These are phyloP conservation scores for Blastobotrys parvus DNA, from an alignment of 805 yeast species.

Conservation along the genomic window DNA sequence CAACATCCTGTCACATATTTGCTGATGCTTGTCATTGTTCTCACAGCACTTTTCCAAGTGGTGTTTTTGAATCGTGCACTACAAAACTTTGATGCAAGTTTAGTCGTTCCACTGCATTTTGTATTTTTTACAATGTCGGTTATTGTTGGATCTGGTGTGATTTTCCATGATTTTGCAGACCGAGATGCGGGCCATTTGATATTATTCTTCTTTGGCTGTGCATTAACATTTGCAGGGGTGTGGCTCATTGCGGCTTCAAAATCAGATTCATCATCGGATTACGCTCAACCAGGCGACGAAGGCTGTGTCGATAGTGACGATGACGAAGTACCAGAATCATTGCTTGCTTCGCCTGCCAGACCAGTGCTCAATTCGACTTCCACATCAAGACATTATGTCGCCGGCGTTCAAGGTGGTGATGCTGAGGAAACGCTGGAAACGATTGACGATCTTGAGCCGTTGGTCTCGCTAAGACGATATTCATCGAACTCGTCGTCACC, in stretches of 20 bases:
- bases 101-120: slow-evolving; percentile 44
- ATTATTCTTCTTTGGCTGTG: slow-evolving; percentile 31
- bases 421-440: background rate
- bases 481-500: background rate
- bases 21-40: slow-evolving; percentile 26
- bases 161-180: slow-evolving; percentile 35
- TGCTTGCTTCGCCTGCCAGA: background rate
- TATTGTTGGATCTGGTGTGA: slow-evolving; percentile 34
- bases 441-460: background rate
- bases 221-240: slow-evolving; percentile 35
- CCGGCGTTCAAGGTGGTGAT: background rate
- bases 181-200: slow-evolving; percentile 18
- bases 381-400: background rate
- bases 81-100: slow-evolving; percentile 34
- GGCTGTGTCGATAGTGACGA: no score
- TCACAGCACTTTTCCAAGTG: slow-evolving; percentile 37
- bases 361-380: background rate
- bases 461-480: background rate
- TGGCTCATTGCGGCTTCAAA: slow-evolving; percentile 28
- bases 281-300: no score
- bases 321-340: no score
- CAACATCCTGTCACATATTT: slow-evolving; percentile 27
- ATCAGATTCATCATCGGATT: no score
- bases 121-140: slow-evolving; percentile 40
- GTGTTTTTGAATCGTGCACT: slow-evolving; percentile 33